Evolutionary conservation across 192 early-diverging fungal species (phyloP).

Genomic region (Dissophora ornata): DNA sequence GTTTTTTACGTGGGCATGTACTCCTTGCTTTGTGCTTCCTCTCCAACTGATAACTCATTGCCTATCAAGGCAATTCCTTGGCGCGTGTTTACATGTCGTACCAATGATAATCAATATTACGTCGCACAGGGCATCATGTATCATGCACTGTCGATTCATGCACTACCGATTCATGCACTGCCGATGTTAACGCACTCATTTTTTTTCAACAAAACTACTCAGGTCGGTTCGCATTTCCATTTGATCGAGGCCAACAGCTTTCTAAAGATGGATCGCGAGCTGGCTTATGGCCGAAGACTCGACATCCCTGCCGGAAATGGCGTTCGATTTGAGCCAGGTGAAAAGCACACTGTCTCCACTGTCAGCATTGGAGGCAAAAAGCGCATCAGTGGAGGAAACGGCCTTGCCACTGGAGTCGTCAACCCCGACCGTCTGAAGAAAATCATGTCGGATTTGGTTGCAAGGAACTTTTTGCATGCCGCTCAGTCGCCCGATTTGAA

Average conservation of each 20-base stretch:
- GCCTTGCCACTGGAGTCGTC: slow-evolving; percentile 79
- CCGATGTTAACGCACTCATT: no score
- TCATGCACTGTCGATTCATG: no score
- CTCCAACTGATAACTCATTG: background rate
- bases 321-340: slow-evolving; percentile 96
- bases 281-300: slow-evolving; percentile 87
- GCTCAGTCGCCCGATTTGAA: slow-evolving; percentile 63
- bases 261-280: slow-evolving; percentile 84
- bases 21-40: background rate
- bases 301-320: slow-evolving; percentile 96
- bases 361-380: slow-evolving; percentile 86
- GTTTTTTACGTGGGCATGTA: no score
- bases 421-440: slow-evolving; percentile 58
- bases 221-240: slow-evolving; percentile 97
- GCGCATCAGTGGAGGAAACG: slow-evolving; percentile 88
- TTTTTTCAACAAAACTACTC: background rate
- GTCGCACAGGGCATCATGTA: no score
- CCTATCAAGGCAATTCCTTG: background rate
- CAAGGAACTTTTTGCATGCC: slow-evolving; percentile 71
- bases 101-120: no score
- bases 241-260: slow-evolving; percentile 91
- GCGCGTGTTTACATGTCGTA: slow-evolving; percentile 2
- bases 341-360: slow-evolving; percentile 84
- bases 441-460: slow-evolving; percentile 63
- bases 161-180: no score